Base-by-base conservation (phyloP, 805 yeast genomes). In the Myxozyma neotropica region DNA sequence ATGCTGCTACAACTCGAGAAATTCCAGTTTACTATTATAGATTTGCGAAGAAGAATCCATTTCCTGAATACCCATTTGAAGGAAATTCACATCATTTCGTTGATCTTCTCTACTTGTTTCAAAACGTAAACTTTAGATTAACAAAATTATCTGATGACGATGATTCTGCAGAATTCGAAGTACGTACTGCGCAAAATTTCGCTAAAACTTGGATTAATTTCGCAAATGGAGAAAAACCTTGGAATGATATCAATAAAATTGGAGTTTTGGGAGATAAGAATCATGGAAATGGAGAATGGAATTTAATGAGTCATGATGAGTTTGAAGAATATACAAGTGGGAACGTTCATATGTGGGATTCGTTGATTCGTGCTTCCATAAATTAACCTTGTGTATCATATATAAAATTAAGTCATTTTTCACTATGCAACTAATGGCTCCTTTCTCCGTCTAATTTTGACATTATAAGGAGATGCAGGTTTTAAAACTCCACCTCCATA, bases 41-140 rank as follows among this genome's bases (percentile, higher is more conserved):
- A 26, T 53, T 57, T 39, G 57, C 53, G 51, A 57, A 57, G 46
- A 42, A 42, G n/a, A 57, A 57, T 33, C 61, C 61, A 48, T 42
- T 46, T 19, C 55, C 54, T 13, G 31, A 33, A 7, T 31, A 27
- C 24, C 31, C 19, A 4, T 57, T 46, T 27, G 46, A 42, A 23
- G 39, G 38, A n/a, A 24, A 26, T 21, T 52, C 61, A 13, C 61
- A 57, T 27, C 61, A 57, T 35, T 52, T 31, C n/a, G 40, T 57
- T n/a, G 61, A 57, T 27, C 38, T 40, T 13, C 6, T 57, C 1
- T 47, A 57, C 33, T 27, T 57, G 8, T 53, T 57, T 38, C 50
- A 48, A 31, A 57, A 53, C 44, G 54, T 35, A 47, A 23, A 10
- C 27, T 49, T 47, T 17, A 39, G 54, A 35, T 35, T 40, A 4